These are phyloP conservation scores for Pleurotus giganteus DNA, from an alignment of 768 basidiomycete species.

Conservation along the genomic window DNA sequence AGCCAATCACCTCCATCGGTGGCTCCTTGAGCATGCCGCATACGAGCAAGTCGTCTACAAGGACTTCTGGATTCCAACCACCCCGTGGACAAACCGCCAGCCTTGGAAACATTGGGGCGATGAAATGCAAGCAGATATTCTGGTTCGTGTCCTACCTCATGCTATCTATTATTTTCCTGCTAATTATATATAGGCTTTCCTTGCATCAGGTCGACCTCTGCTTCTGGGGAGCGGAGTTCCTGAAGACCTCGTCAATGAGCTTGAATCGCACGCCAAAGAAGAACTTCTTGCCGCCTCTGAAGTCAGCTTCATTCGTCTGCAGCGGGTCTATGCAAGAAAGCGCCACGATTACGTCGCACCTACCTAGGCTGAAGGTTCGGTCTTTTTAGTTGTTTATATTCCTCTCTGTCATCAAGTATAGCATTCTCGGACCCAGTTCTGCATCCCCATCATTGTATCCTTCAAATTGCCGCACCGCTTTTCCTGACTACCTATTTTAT, in stretches of 20 bases:
- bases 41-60: slow-evolving; percentile 59
- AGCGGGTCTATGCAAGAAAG: slow-evolving; percentile 2
- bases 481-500: no score
- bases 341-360: not conserved
- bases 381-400: no score
- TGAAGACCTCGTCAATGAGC: slow-evolving; percentile 46
- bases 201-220: slow-evolving; percentile 65
- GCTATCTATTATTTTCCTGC: not conserved
- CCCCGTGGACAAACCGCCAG: slow-evolving; percentile 43
- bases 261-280: slow-evolving; percentile 47
- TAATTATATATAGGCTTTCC: slow-evolving; percentile 46
- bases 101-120: slow-evolving; percentile 25
- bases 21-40: slow-evolving; percentile 50
- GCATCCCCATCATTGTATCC: no score
- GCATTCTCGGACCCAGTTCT: no score
- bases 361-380: not conserved
- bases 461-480: no score
- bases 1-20: slow-evolving; percentile 50
- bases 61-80: slow-evolving; percentile 63
- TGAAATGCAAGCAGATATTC: slow-evolving; percentile 58
- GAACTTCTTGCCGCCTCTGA: slow-evolving; percentile 47
- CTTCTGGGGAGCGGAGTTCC: slow-evolving; percentile 63
- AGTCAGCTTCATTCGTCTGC: slow-evolving; percentile 1
- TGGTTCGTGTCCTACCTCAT: slow-evolving; percentile 35
- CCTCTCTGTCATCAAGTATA: no score